phyloP scores from a whole-genome alignment of 2,329 filamentous ascomycete genomes.

The Scytalidium lignicola region DNA sequence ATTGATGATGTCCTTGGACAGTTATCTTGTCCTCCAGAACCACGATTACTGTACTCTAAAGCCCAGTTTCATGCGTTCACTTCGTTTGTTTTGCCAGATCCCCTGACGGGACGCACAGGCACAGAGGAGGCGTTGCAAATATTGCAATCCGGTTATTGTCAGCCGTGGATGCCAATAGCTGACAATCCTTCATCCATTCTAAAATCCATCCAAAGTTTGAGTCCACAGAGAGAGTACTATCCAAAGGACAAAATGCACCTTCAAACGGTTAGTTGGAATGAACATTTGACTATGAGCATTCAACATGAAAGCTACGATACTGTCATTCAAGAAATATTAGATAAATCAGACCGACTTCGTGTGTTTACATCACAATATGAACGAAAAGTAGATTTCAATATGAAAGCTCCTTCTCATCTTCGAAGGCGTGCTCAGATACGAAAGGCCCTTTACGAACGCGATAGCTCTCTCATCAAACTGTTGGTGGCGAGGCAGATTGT shows the following conservation, averaged over 20 bases:
- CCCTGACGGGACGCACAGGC: conserved; percentile 51
- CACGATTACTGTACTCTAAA: conserved; percentile 46
- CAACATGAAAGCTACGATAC: conserved; percentile 10
- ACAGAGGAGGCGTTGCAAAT: conserved; percentile 50
- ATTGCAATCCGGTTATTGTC: conserved; percentile 39
- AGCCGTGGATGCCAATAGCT: conserved; percentile 4
- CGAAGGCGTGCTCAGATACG: conserved; percentile 7
- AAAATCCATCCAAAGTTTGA: conserved; percentile 3
- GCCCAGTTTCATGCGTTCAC: conserved; percentile 55
- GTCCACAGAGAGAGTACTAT: conserved; percentile 8
- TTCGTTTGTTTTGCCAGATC: conserved; percentile 49
- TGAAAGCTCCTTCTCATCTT: conserved; percentile 6
- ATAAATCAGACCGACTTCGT: conserved; percentile 6
- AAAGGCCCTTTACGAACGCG: conserved; percentile 14
- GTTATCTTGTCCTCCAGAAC: conserved; percentile 51
- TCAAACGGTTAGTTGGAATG: conserved; percentile 9
- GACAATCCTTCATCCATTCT: conserved; percentile 2
- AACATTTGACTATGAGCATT: conserved; percentile 7
- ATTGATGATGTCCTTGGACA: conserved; percentile 50
- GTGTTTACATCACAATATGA: neutral
- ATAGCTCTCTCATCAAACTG: conserved; percentile 1
- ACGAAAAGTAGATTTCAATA: neutral
- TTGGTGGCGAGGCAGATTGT: conserved; percentile 3
- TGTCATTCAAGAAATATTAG: conserved; percentile 5
- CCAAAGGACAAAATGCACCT: conserved; percentile 7